Evolutionary conservation across 2,329 filamentous ascomycete species (phyloP).

Genomic region (Ceratocystis eucalypticola): DNA sequence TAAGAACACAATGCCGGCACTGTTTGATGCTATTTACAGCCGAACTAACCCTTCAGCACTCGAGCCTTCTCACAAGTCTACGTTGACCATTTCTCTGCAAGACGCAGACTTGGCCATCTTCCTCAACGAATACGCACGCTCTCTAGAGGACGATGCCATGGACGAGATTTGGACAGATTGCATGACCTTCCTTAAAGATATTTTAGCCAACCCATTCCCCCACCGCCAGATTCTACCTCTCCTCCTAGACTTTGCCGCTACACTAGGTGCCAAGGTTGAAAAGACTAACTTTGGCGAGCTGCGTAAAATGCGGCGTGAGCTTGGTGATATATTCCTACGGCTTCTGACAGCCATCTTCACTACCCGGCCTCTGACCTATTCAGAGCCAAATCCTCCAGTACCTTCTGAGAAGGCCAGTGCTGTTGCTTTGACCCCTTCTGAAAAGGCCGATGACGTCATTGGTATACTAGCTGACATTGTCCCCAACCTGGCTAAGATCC

Average conservation of each 20-base stretch:
- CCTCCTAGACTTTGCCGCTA: conserved; percentile 75
- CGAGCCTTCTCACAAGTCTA: conserved; percentile 69
- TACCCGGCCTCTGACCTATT: conserved; percentile 62
- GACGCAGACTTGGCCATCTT: conserved; percentile 80
- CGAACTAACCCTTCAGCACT: conserved; percentile 73
- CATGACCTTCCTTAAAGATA: conserved; percentile 75
- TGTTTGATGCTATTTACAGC: conserved; percentile 94
- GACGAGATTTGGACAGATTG: conserved; percentile 98
- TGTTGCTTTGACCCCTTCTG: conserved; percentile 27
- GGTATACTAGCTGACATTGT: conserved; percentile 66
- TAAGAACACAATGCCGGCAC: conserved; percentile 79
- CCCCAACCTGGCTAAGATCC: conserved; percentile 65
- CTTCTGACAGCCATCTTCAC: conserved; percentile 90
- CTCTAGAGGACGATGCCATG: conserved; percentile 90
- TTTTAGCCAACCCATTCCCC: conserved; percentile 85
- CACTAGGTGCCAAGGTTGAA: conserved; percentile 87
- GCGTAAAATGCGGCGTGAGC: conserved; percentile 75
- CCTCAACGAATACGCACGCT: conserved; percentile 75
- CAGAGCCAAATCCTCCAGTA: conserved; percentile 37
- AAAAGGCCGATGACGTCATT: conserved; percentile 60
- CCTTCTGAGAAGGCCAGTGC: conserved; percentile 27
- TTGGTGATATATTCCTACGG: conserved; percentile 77
- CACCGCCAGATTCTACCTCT: conserved; percentile 81
- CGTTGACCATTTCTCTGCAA: conserved; percentile 69
- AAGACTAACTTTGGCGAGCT: conserved; percentile 97